Base-by-base conservation (phyloP, 805 yeast genomes). In the Starmerella etchellsii region DNA sequence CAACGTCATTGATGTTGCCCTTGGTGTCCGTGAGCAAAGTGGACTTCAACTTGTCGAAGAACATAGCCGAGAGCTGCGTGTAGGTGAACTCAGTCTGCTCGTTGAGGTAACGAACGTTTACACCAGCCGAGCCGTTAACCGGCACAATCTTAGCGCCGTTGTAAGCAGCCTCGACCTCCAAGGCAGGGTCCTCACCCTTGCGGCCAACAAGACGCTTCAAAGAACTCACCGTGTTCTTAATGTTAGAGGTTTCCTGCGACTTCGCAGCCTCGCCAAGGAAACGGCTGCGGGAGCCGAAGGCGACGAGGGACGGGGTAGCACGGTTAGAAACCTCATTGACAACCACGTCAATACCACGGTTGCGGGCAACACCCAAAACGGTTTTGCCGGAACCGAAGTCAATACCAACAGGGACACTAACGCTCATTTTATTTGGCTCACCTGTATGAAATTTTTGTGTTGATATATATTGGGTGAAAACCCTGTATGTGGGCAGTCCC, bases 271-370 rank as follows among this genome's bases (percentile, higher is more conserved):
- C 99, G 61, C 99, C 99, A 53, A 91, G 76, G 60, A 74, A 78
- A 69, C 99, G 78, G 73, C 74, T 78, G 67, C 81, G 83, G 51
- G 59, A 61, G 54, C 96, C 96, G 55, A 91, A 91, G 26, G 95
- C 97, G 54, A 91, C 91, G 52, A 83, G 63, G 25, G 81, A 64
- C 20, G 99, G 98, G 26, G 99, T 91, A 53, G 93, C 65, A 67
- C 99, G 81, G 79, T 91, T 91, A 43, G 97, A 87, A 36, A 91
- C 97, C 68, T 91, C 99, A 63, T 91, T 91, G 68, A 91, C 97
- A 57, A 91, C 83, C 57, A 91, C 79, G 65, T 91, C 99, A 61
- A 91, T 91, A 61, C 97, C 97, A 71, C 97, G 79, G 76, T 88
- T 91, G 64, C 88, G 81, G 49, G 98, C 98, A 61, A 94, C 67